phyloP scores from a whole-genome alignment of 2,329 filamentous ascomycete species.

The Botrytis deweyae region DNA sequence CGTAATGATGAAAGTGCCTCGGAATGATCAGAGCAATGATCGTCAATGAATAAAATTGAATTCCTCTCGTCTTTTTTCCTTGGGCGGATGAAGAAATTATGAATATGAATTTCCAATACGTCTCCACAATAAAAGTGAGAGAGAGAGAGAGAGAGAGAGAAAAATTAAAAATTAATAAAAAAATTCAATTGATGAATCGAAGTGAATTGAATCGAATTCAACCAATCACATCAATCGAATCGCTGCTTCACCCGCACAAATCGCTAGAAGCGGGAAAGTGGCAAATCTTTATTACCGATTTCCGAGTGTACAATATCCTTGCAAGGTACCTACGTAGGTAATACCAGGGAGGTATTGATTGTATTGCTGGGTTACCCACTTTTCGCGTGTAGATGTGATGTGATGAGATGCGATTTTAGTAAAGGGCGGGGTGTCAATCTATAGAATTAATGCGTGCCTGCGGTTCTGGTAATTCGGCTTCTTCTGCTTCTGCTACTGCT shows the following conservation, averaged over 20 bases:
- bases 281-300: constrained; percentile 13
- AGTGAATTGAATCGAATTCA: too few species aligned
- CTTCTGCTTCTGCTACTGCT: neutral
- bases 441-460: neutral
- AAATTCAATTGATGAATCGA: neutral
- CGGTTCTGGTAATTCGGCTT: neutral
- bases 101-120: neutral
- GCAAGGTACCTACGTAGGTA: too few species aligned
- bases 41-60: neutral
- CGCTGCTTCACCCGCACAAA: neutral
- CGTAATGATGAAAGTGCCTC: neutral
- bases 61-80: neutral
- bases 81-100: constrained; percentile 4
- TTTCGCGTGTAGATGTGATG: neutral
- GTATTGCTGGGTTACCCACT: neutral
- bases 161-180: too few species aligned
- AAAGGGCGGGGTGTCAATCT: neutral
- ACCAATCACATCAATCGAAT: neutral
- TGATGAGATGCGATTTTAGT: neutral
- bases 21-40: neutral
- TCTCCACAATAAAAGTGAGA: neutral
- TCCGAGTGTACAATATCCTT: neutral
- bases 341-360: neutral
- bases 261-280: constrained; percentile 14
- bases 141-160: too few species aligned